Base-by-base conservation (phyloP, 805 yeast species). In the Lipomyces japonicus region DNA sequence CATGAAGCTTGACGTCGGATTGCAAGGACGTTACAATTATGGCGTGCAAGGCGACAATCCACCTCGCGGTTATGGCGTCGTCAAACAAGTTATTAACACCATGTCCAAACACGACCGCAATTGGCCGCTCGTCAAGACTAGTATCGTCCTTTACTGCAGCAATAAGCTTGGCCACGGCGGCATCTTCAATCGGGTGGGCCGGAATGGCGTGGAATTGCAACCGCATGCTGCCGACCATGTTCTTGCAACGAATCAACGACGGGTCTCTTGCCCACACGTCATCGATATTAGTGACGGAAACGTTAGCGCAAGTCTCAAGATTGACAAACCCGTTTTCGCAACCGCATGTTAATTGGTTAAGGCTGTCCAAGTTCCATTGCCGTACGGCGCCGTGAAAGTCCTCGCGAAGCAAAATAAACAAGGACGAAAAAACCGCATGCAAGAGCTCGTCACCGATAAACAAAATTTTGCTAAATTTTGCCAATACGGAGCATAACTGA, bases 361-460 rank as follows among this genome's bases (percentile, higher is more conserved):
- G 19, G 32, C 21, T 30, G 14, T 9, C 24, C 19, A 41, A 39
- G 25, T 9, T 16, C 57, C 53, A 47, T 22, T 44, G 38, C 7
- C 25, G 32, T 7, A 51, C 39, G 16, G 51, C 45, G 14, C 58
- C 58, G 28, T 35, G 19, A 22, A 25, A 14, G 39, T 50, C 57
- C 31, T 51, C 42, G 5, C 58, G 48, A 2, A 53, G 32, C 16
- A 53, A 21, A 10, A 41, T 35, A 16, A 48, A 25, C 28, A 54
- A 37, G 9, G 46, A 51, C 4, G 41, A 43, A 19, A 47, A 50
- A 28, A 46, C 44, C 26, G 37, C 28, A 12, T 23, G 47, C 34
- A 51, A 42, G 35, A 42, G n/a, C 14, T 43, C 51, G 39, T 54
- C 58, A n/a, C 58, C 58, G 18, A 54, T 16, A 25, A 54, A 44